Conservation (phyloP, 2,329 filamentous ascomycete genomes). For the Stachybotrys chlorohalonatus region DNA sequence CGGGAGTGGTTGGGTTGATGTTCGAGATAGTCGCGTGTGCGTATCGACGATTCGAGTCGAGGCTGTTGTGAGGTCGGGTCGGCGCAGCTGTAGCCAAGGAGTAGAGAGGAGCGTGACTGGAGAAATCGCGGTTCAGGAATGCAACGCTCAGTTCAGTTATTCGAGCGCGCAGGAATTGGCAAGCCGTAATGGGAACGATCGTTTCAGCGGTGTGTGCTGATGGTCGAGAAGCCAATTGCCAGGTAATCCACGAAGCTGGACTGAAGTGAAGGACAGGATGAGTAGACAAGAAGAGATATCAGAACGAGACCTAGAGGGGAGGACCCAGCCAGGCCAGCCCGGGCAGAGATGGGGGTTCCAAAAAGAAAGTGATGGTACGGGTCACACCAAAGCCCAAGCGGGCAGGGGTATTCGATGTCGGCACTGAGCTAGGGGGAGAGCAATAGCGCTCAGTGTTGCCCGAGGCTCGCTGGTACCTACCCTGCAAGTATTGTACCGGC, state of each 20-base stretch:
- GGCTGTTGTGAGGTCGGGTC: not conserved
- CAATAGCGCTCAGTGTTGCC: not conserved
- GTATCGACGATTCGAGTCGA: not conserved
- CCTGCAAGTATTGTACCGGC: not conserved
- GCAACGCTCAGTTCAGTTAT: not conserved
- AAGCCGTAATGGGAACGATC: not conserved
- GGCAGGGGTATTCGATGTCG: conserved; percentile 1
- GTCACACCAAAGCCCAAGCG: not conserved
- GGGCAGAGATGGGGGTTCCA: not conserved
- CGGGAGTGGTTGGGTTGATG: too few species aligned
- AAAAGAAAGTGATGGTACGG: not conserved
- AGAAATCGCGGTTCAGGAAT: not conserved
- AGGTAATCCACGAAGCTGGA: not conserved
- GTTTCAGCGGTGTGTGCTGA: not conserved
- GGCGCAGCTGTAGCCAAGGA: not conserved
- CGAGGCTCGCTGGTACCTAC: not conserved
- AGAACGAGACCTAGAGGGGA: not conserved
- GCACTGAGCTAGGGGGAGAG: not conserved
- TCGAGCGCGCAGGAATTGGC: not conserved
- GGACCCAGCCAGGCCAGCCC: not conserved
- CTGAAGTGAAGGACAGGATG: not conserved
- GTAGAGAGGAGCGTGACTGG: not conserved
- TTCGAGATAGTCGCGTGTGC: not conserved
- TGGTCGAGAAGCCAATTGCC: not conserved
- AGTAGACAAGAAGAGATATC: not conserved